Percentiles rank a stretch among this genome's conserved stretches.
These are phyloP conservation scores for Albifimbria verrucaria DNA, from an alignment of 2,329 filamentous ascomycete genomes.

Conservation along the genomic window DNA sequence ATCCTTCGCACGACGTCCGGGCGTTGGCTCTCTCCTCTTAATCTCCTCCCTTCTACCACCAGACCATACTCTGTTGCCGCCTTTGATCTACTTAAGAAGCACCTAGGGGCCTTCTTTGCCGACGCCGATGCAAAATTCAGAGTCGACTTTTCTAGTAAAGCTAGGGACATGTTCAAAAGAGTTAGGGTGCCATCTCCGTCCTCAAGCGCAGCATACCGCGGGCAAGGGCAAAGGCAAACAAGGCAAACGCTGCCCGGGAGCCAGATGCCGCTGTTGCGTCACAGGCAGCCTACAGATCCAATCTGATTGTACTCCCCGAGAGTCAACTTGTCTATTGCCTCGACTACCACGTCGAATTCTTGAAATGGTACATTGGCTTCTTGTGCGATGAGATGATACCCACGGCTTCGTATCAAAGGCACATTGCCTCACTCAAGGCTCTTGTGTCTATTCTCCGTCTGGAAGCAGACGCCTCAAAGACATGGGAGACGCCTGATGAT, in stretches of 20 bases:
- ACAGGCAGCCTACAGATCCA: conserved; percentile 33
- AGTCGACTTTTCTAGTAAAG: conserved; percentile 72
- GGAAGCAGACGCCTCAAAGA: conserved; percentile 54
- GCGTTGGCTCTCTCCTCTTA: conserved; percentile 80
- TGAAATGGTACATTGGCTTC: conserved; percentile 73
- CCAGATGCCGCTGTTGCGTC: conserved; percentile 13
- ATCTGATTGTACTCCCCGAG: conserved; percentile 36
- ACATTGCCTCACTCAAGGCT: conserved; percentile 75
- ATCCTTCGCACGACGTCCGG: conserved; percentile 63
- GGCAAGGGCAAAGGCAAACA: conserved; percentile 30
- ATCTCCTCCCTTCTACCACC: conserved; percentile 73
- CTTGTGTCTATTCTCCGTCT: conserved; percentile 65
- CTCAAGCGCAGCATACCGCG: conserved; percentile 44
- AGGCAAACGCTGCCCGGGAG: conserved; percentile 18
- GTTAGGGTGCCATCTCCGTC: conserved; percentile 64
- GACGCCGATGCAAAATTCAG: conserved; percentile 85
- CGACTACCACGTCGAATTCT: conserved; percentile 57
- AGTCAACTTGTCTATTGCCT: conserved; percentile 35
- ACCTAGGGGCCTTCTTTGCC: conserved; percentile 70
- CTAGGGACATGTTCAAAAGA: conserved; percentile 73
- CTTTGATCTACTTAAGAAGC: conserved; percentile 59
- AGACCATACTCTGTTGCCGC: conserved; percentile 64
- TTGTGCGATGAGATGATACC: conserved; percentile 71
- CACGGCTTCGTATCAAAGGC: conserved; percentile 84
- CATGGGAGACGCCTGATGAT: conserved; percentile 35